phyloP scores from a whole-genome alignment of 345 rosid genomes.

The Aethionema arabicum region DNA sequence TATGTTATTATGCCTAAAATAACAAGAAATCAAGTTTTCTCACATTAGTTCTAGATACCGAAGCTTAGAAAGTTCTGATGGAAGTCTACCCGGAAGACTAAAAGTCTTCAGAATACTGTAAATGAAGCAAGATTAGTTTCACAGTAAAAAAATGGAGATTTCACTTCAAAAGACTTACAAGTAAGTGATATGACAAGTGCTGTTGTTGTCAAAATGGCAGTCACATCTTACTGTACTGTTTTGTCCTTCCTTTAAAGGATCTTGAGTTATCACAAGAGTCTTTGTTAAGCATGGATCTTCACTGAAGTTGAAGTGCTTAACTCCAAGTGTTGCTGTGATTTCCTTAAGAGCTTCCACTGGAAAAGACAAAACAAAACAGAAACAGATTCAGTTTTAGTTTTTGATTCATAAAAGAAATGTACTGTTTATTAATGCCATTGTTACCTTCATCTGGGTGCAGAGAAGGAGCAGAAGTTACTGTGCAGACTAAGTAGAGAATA shows the following conservation, averaged over 20 bases:
- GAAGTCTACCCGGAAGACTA: constrained; percentile 70
- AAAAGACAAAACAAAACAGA: constrained; percentile 1
- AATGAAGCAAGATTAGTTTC: constrained; percentile 8
- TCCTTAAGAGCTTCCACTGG: constrained; percentile 34
- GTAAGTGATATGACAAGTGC: constrained; percentile 35
- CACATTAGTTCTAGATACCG: constrained; percentile 53
- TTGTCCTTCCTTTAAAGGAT: constrained; percentile 23
- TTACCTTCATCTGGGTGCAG: constrained; percentile 38
- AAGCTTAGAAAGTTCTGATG: constrained; percentile 58
- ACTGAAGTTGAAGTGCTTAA: constrained; percentile 27
- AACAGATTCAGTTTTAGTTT: constrained; percentile 4
- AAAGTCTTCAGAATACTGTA: constrained; percentile 47
- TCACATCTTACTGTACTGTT: constrained; percentile 38
- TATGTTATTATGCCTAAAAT: background rate
- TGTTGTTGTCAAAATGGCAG: constrained; percentile 33
- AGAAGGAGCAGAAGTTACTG: constrained; percentile 27
- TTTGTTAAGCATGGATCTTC: constrained; percentile 39
- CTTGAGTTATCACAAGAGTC: constrained; percentile 32
- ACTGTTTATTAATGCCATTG: background rate
- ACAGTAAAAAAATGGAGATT: background rate
- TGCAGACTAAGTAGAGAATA: constrained; percentile 22
- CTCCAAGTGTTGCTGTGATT: constrained; percentile 28
- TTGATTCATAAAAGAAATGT: constrained; percentile 6
- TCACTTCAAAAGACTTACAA: constrained; percentile 22
- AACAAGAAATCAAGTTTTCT: constrained; percentile 24